phyloP scores from a whole-genome alignment of 441 rosid genomes.

The Lepidium campestre region DNA sequence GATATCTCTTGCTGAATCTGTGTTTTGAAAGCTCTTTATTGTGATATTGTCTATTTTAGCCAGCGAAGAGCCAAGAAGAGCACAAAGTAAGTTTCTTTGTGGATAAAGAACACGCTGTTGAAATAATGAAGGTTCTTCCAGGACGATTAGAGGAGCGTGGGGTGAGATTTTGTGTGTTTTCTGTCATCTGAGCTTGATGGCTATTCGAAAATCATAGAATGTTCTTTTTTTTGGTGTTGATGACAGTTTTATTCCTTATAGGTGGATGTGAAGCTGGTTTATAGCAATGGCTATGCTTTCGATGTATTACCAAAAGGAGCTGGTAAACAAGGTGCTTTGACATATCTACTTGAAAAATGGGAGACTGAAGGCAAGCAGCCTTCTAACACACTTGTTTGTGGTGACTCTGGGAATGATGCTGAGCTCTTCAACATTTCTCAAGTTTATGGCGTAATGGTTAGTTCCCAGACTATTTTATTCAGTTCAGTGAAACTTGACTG shows the following conservation, averaged over 20 bases:
- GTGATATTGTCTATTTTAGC: constrained; percentile 26
- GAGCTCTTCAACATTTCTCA: constrained; percentile 46
- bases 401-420: constrained; percentile 69
- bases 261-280: constrained; percentile 60
- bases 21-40: background rate
- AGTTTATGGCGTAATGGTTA: constrained; percentile 63
- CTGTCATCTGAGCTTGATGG: background rate
- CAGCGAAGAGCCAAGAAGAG: constrained; percentile 47
- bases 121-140: constrained; percentile 47
- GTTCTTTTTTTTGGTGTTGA: background rate
- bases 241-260: constrained; percentile 20
- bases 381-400: constrained; percentile 50
- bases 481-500: background rate
- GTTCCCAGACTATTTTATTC: constrained; percentile 20
- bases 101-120: constrained; percentile 37
- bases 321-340: constrained; percentile 69
- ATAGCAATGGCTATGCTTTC: constrained; percentile 54
- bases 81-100: constrained; percentile 61
- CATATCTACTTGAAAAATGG: constrained; percentile 47
- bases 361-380: constrained; percentile 41
- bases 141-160: constrained; percentile 38
- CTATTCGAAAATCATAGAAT: constrained; percentile 2
- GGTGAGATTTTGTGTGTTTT: constrained; percentile 33
- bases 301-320: constrained; percentile 63
- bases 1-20: background rate